Evolutionary conservation across 2,329 filamentous ascomycete genomes (phyloP).

Genomic region (Aspergillus bombycis): DNA sequence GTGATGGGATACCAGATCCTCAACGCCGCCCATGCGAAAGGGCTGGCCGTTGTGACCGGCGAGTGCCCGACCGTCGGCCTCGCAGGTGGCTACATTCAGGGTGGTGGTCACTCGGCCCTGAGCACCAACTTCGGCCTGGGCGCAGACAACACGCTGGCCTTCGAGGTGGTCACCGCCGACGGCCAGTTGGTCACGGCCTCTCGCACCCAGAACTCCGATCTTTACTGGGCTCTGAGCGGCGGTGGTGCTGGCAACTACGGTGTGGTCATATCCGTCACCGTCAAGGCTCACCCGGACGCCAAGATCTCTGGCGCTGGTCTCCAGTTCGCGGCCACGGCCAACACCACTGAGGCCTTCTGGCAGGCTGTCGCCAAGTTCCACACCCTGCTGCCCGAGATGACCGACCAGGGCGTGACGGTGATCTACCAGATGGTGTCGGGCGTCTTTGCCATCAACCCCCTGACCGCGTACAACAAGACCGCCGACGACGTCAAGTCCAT

Average conservation of each 20-base stretch:
- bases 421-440: constrained; percentile 56
- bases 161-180: constrained; percentile 56
- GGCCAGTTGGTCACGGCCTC: constrained; percentile 55
- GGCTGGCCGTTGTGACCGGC: constrained; percentile 59
- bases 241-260: constrained; percentile 64
- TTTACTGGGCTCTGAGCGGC: constrained; percentile 66
- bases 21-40: constrained; percentile 47
- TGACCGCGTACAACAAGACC: constrained; percentile 55
- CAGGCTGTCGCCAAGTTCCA: constrained; percentile 54
- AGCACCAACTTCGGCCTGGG: constrained; percentile 59
- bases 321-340: constrained; percentile 40
- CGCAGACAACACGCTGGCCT: constrained; percentile 62
- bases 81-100: constrained; percentile 63
- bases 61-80: constrained; percentile 60
- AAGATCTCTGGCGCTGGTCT: constrained; percentile 50
- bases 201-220: constrained; percentile 53
- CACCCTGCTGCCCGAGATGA: constrained; percentile 53
- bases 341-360: constrained; percentile 54
- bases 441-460: constrained; percentile 50
- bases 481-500: constrained; percentile 48
- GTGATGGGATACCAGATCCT: constrained; percentile 56
- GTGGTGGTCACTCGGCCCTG: constrained; percentile 62
- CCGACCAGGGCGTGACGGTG: constrained; percentile 54
- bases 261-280: constrained; percentile 59
- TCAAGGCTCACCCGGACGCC: constrained; percentile 53